These are phyloP conservation scores for Silene latifolia DNA, from an alignment of 148 eudicot species.

Conservation along the genomic window DNA sequence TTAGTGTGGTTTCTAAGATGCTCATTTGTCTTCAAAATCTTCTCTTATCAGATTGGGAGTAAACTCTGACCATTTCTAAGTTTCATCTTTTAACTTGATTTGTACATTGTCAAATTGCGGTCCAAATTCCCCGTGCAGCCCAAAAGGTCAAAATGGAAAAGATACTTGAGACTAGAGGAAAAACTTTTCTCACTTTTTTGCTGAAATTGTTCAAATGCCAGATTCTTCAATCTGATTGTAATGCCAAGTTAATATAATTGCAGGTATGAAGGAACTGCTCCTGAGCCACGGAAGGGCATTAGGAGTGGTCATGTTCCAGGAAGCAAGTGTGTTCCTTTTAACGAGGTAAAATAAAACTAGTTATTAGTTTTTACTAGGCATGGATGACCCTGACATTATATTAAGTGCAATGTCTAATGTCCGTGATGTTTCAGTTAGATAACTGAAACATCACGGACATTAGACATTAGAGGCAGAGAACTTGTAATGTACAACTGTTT, in stretches of 20 bases:
- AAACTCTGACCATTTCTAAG: neutral
- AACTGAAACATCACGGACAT: no score
- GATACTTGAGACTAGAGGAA: neutral
- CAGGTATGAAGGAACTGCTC: conserved; percentile 88
- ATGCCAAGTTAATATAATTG: conserved; percentile 19
- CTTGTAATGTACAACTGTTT: neutral
- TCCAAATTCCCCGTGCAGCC: neutral
- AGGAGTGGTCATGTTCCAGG: conserved; percentile 96
- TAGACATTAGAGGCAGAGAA: neutral
- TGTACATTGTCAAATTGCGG: neutral
- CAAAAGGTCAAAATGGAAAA: neutral
- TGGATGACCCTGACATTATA: neutral
- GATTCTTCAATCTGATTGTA: neutral
- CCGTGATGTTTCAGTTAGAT: neutral
- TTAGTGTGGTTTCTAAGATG: neutral
- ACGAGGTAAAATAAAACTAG: conserved; percentile 41
- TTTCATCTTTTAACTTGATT: neutral
- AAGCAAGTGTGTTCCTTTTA: conserved; percentile 90
- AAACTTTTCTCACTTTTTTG: neutral
- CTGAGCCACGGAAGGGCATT: conserved; percentile 94
- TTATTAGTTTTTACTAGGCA: neutral
- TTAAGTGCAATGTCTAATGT: neutral
- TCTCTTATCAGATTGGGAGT: neutral
- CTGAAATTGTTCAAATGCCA: neutral
- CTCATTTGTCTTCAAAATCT: neutral